phyloP scores from a whole-genome alignment of 352 stramenopile genomes.

The Globisporangium apiculatum region DNA sequence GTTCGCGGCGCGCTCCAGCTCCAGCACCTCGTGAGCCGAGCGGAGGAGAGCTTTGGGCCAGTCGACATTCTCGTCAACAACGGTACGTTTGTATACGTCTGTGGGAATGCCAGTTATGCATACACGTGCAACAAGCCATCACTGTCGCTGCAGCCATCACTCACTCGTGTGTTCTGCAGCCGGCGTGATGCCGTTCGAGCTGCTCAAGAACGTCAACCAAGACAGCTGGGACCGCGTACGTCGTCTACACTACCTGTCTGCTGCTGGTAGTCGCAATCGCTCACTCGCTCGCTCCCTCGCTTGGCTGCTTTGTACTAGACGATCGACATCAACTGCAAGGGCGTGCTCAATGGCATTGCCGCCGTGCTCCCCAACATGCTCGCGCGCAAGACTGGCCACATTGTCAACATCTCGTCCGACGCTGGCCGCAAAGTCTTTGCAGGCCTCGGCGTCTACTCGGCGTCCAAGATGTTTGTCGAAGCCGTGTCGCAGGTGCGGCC shows the following conservation, averaged over 20 bases:
- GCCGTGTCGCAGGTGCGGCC: conserved; percentile 59
- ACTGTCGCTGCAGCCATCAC: background rate
- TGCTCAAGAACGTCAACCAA: conserved; percentile 86
- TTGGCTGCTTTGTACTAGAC: conserved; percentile 20
- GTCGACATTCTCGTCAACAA: no score
- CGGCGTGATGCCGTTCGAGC: conserved; percentile 91
- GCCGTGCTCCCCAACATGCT: conserved; percentile 70
- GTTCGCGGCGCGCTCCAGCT: no score
- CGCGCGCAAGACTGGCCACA: conserved; percentile 65
- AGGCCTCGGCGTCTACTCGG: conserved; percentile 84
- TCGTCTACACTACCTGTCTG: background rate
- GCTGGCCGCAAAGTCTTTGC: conserved; percentile 76
- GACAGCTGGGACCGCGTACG: conserved; percentile 83
- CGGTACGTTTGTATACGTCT: no score
- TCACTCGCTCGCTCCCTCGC: background rate
- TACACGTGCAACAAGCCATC: background rate
- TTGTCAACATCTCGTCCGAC: conserved; percentile 86
- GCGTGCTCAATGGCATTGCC: conserved; percentile 83
- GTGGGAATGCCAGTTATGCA: no score
- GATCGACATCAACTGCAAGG: conserved; percentile 93
- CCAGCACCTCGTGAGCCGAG: no score
- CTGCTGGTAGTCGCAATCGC: background rate
- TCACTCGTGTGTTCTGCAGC: conserved; percentile 20
- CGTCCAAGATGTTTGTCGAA: conserved; percentile 92
- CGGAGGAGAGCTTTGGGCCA: no score